Conservation (phyloP, 768 basidiomycete species). For the Leccinum truebloodii region DNA sequence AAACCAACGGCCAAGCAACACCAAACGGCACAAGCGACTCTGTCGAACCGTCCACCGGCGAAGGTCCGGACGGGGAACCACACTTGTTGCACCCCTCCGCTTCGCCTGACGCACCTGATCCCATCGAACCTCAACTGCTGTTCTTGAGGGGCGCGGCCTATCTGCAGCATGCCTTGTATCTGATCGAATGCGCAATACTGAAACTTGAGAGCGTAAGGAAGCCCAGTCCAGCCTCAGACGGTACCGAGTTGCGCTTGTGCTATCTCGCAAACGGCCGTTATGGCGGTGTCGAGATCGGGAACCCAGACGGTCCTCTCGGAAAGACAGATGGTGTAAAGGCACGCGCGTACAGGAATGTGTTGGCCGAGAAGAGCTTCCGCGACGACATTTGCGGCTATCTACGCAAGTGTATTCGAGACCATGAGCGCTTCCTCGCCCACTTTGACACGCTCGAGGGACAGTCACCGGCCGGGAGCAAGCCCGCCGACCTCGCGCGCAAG, state of each 20-base stretch:
- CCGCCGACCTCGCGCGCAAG: conserved; percentile 47
- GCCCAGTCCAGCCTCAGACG: conserved; percentile 53
- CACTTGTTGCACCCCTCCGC: conserved; percentile 68
- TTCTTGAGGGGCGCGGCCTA: conserved; percentile 85
- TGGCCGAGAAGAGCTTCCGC: conserved; percentile 55
- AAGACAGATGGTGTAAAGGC: conserved; percentile 56
- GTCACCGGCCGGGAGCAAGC: conserved; percentile 16
- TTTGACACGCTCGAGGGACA: conserved; percentile 72
- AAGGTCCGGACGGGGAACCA: conserved; percentile 52
- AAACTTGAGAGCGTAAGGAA: conserved; percentile 69
- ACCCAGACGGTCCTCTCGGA: conserved; percentile 78
- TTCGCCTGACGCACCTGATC: conserved; percentile 78
- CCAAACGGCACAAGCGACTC: conserved; percentile 61
- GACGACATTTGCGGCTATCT: conserved; percentile 61
- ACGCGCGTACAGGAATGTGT: conserved; percentile 58
- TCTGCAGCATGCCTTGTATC: conserved; percentile 72
- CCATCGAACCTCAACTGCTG: conserved; percentile 80
- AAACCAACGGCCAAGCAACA: conserved; percentile 65
- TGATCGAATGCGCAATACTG: conserved; percentile 74
- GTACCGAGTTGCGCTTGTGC: conserved; percentile 74
- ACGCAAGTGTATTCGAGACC: conserved; percentile 79
- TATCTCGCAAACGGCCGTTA: conserved; percentile 74
- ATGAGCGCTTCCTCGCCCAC: conserved; percentile 80
- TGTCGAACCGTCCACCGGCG: conserved; percentile 40
- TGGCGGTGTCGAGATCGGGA: conserved; percentile 84